A percentile compares a stretch with the other conserved stretches of the same genome.
Evolutionary conservation across 768 basidiomycete genomes (phyloP).

Genomic region (Macrocybe gigantea): DNA sequence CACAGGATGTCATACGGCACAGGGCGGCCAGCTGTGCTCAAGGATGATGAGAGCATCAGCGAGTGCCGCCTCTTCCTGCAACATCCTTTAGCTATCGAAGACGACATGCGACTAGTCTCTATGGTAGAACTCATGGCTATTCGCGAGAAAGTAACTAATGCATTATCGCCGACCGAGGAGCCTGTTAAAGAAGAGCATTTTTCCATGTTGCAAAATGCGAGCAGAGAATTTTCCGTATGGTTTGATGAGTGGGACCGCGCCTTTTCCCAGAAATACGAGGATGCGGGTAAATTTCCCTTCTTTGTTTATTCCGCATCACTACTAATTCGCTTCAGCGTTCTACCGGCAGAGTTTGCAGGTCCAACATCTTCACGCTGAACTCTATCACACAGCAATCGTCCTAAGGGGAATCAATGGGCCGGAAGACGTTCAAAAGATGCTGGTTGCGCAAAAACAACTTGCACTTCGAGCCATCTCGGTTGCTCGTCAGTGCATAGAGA

Average conservation of each 20-base stretch:
- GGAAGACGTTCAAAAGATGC: constrained; percentile 84
- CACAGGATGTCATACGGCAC: constrained; percentile 88
- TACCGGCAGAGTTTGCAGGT: constrained; percentile 86
- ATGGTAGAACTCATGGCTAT: constrained; percentile 91
- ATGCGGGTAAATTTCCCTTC: constrained; percentile 56
- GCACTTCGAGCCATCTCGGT: constrained; percentile 81
- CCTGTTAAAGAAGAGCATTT: constrained; percentile 72
- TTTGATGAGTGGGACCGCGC: constrained; percentile 73
- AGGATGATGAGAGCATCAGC: constrained; percentile 87
- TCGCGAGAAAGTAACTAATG: constrained; percentile 81
- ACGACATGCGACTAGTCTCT: constrained; percentile 92
- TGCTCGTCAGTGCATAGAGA: constrained; percentile 74
- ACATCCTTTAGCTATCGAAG: constrained; percentile 86
- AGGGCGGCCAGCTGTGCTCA: constrained; percentile 86
- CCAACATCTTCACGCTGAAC: constrained; percentile 80
- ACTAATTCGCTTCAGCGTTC: constrained; percentile 46
- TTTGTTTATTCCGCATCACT: background rate
- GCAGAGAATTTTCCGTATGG: constrained; percentile 77
- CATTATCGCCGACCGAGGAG: constrained; percentile 72
- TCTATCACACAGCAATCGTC: constrained; percentile 82
- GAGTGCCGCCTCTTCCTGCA: constrained; percentile 75
- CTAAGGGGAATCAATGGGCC: constrained; percentile 79
- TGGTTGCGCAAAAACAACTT: constrained; percentile 66
- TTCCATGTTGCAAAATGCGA: constrained; percentile 63
- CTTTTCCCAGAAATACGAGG: constrained; percentile 78